phyloP scores from a whole-genome alignment of 768 basidiomycete species.

The Kwoniella bestiolae region DNA sequence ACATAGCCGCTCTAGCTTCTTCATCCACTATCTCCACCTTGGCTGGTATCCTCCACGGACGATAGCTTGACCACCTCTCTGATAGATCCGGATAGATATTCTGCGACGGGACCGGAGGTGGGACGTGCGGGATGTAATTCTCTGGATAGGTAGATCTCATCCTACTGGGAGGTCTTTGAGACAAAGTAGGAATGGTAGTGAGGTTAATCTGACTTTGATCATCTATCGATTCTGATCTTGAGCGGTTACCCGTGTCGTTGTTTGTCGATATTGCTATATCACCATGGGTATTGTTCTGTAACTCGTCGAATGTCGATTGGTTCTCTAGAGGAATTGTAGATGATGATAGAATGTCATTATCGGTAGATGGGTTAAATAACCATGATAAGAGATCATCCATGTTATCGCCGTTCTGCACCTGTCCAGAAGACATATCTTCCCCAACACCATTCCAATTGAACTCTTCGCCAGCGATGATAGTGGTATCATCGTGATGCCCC shows the following conservation, averaged over 20 bases:
- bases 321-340: background rate
- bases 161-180: slow-evolving; percentile 9
- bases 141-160: slow-evolving; percentile 7
- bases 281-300: background rate
- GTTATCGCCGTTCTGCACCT: slow-evolving; percentile 11
- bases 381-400: slow-evolving; percentile 27
- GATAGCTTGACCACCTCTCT: slow-evolving; percentile 2
- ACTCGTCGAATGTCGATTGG: background rate
- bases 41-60: slow-evolving; percentile 2
- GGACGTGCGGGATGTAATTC: background rate
- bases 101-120: background rate
- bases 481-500: background rate
- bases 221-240: no score
- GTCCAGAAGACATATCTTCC: no score
- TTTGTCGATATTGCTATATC: no score
- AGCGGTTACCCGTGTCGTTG: no score
- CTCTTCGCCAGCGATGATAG: slow-evolving; percentile 14
- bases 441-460: slow-evolving; percentile 2
- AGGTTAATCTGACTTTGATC: background rate
- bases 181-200: background rate
- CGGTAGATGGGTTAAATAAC: slow-evolving; percentile 21
- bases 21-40: slow-evolving; percentile 13
- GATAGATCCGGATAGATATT: slow-evolving; percentile 6
- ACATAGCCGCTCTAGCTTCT: slow-evolving; percentile 8
- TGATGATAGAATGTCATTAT: background rate